These are phyloP conservation scores for Perilla frutescens DNA, from an alignment of 257 asterid species.

Conservation along the genomic window DNA sequence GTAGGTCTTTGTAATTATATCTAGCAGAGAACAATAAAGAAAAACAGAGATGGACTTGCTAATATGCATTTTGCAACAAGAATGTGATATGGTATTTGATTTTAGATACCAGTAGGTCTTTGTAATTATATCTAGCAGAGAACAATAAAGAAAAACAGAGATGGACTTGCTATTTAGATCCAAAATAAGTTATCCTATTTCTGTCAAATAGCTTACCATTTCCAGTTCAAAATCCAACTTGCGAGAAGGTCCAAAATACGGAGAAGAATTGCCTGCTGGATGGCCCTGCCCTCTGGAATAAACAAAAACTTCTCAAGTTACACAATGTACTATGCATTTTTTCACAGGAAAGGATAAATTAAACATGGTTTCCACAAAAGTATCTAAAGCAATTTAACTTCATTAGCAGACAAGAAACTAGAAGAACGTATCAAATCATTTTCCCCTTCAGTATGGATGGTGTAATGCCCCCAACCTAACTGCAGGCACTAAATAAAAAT, in stretches of 20 bases:
- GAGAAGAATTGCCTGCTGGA: conserved; percentile 65
- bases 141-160: conserved; percentile 6
- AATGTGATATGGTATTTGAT: conserved; percentile 17
- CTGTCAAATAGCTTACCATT: conserved; percentile 61
- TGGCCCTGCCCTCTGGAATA: conserved; percentile 85
- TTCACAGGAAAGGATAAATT: conserved; percentile 17
- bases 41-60: conserved; percentile 13
- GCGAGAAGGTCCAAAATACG: conserved; percentile 94
- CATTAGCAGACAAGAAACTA: conserved; percentile 18
- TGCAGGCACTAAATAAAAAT: background rate
- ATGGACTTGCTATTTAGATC: conserved; percentile 2
- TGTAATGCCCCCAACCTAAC: background rate
- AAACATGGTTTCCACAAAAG: conserved; percentile 13
- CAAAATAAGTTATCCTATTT: conserved; percentile 10
- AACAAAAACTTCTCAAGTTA: conserved; percentile 35
- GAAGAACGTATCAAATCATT: conserved; percentile 2
- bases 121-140: conserved; percentile 11
- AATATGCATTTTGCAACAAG: conserved; percentile 32
- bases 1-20: conserved; percentile 12
- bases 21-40: background rate
- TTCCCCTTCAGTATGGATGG: conserved; percentile 4
- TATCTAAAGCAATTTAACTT: conserved; percentile 7
- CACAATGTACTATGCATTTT: background rate
- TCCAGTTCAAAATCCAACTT: conserved; percentile 98
- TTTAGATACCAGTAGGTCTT: conserved; percentile 7